Percentiles rank a stretch among this genome's conserved stretches.
Conservation (phyloP, 179 eudicot genomes). For the Actinidia arguta region DNA sequence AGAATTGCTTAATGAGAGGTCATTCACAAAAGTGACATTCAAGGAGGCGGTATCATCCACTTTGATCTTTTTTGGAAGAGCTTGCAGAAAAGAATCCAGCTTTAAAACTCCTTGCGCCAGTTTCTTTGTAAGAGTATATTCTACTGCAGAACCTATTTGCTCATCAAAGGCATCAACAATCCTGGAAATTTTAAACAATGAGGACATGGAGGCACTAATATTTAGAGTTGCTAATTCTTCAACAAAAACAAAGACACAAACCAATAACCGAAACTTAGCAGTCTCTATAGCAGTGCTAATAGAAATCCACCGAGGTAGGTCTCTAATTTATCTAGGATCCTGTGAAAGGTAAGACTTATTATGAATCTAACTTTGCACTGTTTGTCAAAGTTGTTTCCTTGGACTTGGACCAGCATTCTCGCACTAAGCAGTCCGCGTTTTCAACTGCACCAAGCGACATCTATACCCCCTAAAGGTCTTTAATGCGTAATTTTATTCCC, state of each 20-base stretch:
- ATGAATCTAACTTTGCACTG: not conserved
- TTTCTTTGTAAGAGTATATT: constrained; percentile 69
- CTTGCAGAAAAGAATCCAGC: constrained; percentile 66
- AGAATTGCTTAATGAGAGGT: constrained; percentile 55
- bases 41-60: constrained; percentile 76
- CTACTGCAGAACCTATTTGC: constrained; percentile 84
- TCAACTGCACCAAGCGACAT: not conserved
- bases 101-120: constrained; percentile 56
- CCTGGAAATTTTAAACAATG: constrained; percentile 45
- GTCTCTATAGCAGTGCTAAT: not conserved
- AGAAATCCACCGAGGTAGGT: not conserved
- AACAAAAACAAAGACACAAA: not conserved
- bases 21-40: constrained; percentile 71
- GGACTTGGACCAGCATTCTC: not conserved
- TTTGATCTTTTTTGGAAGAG: constrained; percentile 73
- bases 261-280: not conserved
- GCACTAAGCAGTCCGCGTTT: not conserved
- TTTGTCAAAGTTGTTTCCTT: not conserved
- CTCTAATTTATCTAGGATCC: not conserved
- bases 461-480: not conserved
- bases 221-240: not conserved
- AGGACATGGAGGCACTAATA: not conserved
- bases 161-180: constrained; percentile 79
- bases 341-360: not conserved
- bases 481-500: not conserved